Percentiles rank a stretch among this genome's conserved stretches.
These are phyloP conservation scores for Eucalyptus albens DNA, from an alignment of 345 rosid genomes.

Conservation along the genomic window DNA sequence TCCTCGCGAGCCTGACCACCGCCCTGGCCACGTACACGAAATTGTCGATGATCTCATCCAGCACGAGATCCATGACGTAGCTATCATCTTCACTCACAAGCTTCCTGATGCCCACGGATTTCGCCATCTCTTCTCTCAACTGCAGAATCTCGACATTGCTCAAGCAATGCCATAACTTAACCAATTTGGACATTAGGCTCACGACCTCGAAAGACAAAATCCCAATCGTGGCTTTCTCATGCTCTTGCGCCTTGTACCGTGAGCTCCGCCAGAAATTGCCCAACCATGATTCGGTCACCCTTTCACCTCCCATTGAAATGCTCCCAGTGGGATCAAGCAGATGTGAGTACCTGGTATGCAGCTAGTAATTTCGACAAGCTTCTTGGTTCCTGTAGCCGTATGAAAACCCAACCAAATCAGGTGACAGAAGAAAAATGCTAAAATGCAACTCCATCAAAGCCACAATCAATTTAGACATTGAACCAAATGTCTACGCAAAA, in stretches of 20 bases:
- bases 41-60: conserved; percentile 33
- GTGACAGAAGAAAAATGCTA: not conserved
- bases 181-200: not conserved
- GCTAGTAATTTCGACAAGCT: not conserved
- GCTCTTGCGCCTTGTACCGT: not conserved
- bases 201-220: not conserved
- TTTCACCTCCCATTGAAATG: conserved; percentile 12
- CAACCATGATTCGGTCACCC: conserved; percentile 33
- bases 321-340: not conserved
- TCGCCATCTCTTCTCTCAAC: conserved; percentile 21
- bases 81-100: conserved; percentile 33
- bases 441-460: not conserved
- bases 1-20: conserved; percentile 44
- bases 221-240: not conserved
- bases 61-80: conserved; percentile 34
- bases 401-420: not conserved
- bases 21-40: conserved; percentile 24
- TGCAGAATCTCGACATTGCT: not conserved
- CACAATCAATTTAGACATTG: not conserved
- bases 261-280: conserved; percentile 19
- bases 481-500: not conserved
- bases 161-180: not conserved
- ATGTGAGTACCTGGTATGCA: not conserved
- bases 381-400: not conserved
- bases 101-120: conserved; percentile 27